Evolutionary conservation across 805 yeast genomes (phyloP), one percentile per base, ranked within the genome.

Genomic region (Ascoidea tarda): DNA sequence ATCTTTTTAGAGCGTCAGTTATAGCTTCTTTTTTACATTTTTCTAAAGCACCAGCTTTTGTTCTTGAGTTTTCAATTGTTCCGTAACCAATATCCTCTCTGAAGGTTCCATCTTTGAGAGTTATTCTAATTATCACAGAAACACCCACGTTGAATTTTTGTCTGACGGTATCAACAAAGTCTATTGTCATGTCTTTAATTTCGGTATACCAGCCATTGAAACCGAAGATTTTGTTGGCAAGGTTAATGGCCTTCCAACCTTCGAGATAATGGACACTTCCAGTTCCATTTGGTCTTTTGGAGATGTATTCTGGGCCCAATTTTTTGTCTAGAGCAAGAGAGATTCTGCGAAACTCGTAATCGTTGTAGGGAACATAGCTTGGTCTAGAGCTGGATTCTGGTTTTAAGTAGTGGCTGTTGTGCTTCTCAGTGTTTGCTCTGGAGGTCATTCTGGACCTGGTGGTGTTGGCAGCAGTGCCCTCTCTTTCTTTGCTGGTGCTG

Each of bases 11-110:
- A 0, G 87, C 95, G 67, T 86, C 95, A 0, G 95, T 86, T 49
- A 82, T 78, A 0, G 93, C 93, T 57, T 87, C 90, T 59, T 86
- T 86, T 65, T 82, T 84, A 53, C 90, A 84, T 59, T 86, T 84
- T 60, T 86, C 95, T 63, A 85, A 85, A 0, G 93, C 95, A 66
- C 77, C 76, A 0, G 89, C 79, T 60, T 82, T 82, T 28, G 81
- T 73, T 50, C 78, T 76, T 48, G 87, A 85, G 62, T 84, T 84
- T 49, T 86, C 93, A 16, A 82, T 78, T 50, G 80, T 80, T n/a
- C 95, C 95, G 63, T 85, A 86, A 0, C 95, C 95, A 48, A 85
- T 77, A 66, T 86, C 95, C 61, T 86, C 95, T 60, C 84, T 86
- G 59, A 68, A 84, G 0, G 91, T 77, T 0, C 95, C 95, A 62